These are phyloP conservation scores for Viola odorata DNA, from an alignment of 345 rosid genomes.

Conservation along the genomic window DNA sequence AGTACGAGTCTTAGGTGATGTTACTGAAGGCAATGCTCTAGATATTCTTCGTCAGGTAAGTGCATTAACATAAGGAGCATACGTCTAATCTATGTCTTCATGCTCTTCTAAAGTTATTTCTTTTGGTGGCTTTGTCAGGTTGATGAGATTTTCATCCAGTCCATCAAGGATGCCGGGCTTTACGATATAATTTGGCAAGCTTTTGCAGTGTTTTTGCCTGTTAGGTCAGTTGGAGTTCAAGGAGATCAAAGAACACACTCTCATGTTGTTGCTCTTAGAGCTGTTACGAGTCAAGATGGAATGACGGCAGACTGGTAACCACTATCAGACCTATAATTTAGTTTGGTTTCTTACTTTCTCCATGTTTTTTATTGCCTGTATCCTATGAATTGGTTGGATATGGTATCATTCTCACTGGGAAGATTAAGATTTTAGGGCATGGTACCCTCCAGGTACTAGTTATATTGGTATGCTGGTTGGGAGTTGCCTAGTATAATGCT, in stretches of 20 bases:
- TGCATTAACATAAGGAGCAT: slow-evolving; percentile 1
- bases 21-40: slow-evolving; percentile 81
- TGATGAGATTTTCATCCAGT: slow-evolving; percentile 95
- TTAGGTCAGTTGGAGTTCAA: slow-evolving; percentile 95
- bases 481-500: neutral
- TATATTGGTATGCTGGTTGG: neutral
- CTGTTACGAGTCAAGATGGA: slow-evolving; percentile 99
- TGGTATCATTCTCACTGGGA: neutral
- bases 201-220: slow-evolving; percentile 92
- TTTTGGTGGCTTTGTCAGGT: slow-evolving; percentile 40
- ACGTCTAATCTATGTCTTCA: neutral
- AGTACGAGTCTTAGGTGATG: slow-evolving; percentile 89
- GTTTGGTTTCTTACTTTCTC: too few species aligned
- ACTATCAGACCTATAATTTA: neutral
- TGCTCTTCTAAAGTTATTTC: neutral
- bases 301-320: slow-evolving; percentile 98
- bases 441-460: neutral
- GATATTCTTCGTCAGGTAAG: slow-evolving; percentile 83
- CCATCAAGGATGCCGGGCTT: slow-evolving; percentile 92
- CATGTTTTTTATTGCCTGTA: too few species aligned
- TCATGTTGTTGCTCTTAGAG: slow-evolving; percentile 96
- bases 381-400: neutral
- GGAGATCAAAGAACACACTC: slow-evolving; percentile 99
- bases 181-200: slow-evolving; percentile 99
- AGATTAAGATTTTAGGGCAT: neutral